Evolutionary conservation across 2,329 filamentous ascomycete species (phyloP).

Genomic region (Xylariaceae sp.): DNA sequence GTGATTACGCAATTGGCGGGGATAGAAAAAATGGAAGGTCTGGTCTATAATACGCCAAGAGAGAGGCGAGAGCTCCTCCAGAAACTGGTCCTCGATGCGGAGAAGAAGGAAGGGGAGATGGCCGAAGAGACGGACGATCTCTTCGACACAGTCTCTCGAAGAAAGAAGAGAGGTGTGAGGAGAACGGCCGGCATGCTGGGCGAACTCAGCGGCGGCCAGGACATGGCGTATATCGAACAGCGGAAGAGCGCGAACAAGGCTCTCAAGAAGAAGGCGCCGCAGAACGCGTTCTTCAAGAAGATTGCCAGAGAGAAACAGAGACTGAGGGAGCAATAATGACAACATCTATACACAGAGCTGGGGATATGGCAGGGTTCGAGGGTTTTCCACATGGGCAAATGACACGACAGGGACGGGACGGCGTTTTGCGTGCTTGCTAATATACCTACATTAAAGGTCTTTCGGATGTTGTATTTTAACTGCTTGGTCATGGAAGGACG

Average conservation of each 20-base stretch:
- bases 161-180: slow-evolving; percentile 58
- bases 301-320: slow-evolving; percentile 56
- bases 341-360: no score
- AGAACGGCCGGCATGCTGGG: slow-evolving; percentile 80
- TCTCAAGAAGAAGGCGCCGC: slow-evolving; percentile 59
- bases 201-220: slow-evolving; percentile 83
- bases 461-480: no score
- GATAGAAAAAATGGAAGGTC: slow-evolving; percentile 73
- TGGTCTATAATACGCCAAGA: slow-evolving; percentile 72
- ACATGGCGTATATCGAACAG: slow-evolving; percentile 94
- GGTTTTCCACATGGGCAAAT: no score
- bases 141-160: slow-evolving; percentile 30
- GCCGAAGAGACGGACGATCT: slow-evolving; percentile 50
- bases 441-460: no score
- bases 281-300: slow-evolving; percentile 61
- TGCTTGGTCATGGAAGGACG: no score
- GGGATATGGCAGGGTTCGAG: no score
- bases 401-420: no score
- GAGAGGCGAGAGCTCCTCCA: slow-evolving; percentile 83
- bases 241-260: slow-evolving; percentile 67
- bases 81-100: slow-evolving; percentile 83
- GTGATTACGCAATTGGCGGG: slow-evolving; percentile 94
- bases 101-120: slow-evolving; percentile 57
- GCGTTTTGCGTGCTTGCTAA: no score
- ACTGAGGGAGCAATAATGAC: slow-evolving; percentile 28